These are phyloP conservation scores for Pseudotulostoma volvatum DNA, from an alignment of 495 filamentous ascomycete species.

Conservation along the genomic window DNA sequence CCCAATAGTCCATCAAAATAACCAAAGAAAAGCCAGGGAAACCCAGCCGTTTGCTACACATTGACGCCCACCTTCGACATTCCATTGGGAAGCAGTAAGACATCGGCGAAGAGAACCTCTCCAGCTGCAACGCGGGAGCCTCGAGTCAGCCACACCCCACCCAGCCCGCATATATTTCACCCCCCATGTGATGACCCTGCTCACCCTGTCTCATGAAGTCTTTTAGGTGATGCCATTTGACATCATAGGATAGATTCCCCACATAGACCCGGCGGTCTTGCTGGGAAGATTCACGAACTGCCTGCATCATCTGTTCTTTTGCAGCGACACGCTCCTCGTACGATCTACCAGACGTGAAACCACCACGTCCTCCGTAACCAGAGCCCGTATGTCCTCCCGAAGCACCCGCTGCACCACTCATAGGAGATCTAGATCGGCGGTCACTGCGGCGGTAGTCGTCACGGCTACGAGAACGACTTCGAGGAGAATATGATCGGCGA, in stretches of 20 bases:
- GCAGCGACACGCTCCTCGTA: constrained; percentile 72
- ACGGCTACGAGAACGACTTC: constrained; percentile 81
- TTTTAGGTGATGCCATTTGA: constrained; percentile 99
- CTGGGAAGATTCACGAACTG: constrained; percentile 81
- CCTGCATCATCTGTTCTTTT: constrained; percentile 92
- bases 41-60: constrained; percentile 48
- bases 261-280: constrained; percentile 99
- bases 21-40: constrained; percentile 42
- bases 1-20: constrained; percentile 80
- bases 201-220: constrained; percentile 99
- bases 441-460: constrained; percentile 74
- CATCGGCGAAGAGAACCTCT: constrained; percentile 98
- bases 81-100: constrained; percentile 99
- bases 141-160: constrained; percentile 18
- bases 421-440: constrained; percentile 68
- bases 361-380: constrained; percentile 39
- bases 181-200: constrained; percentile 25
- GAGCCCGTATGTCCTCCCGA: constrained; percentile 50
- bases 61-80: constrained; percentile 99
- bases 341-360: constrained; percentile 48
- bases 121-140: constrained; percentile 48
- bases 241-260: constrained; percentile 96
- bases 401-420: constrained; percentile 56
- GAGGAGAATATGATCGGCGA: constrained; percentile 83
- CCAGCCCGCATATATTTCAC: constrained; percentile 8